Conservation (phyloP, 805 yeast species). For the Teunomyces pallodes region DNA sequence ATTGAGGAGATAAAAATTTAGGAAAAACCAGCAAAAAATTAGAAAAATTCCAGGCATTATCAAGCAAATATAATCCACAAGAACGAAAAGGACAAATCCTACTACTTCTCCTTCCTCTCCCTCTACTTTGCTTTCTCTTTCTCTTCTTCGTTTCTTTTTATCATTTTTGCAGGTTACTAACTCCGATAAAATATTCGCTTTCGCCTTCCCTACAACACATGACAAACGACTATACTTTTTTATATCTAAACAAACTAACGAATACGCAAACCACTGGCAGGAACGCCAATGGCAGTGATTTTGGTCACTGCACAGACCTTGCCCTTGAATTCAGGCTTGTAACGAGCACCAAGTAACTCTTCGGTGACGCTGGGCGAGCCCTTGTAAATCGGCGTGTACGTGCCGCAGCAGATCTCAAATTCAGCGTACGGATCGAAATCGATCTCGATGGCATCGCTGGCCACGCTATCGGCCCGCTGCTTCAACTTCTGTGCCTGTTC, state of each 20-base stretch:
- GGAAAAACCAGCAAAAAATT: not conserved
- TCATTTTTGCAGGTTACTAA: too few species aligned
- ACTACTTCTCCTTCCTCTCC: too few species aligned
- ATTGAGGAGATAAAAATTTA: too few species aligned
- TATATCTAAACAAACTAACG: conserved; percentile 15
- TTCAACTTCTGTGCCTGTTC: conserved; percentile 86
- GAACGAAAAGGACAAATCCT: too few species aligned
- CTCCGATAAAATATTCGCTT: too few species aligned
- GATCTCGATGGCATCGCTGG: conserved; percentile 83
- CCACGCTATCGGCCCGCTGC: conserved; percentile 72
- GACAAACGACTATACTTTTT: too few species aligned
- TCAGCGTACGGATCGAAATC: conserved; percentile 92
- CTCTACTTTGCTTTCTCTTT: too few species aligned
- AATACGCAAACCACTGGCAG: conserved; percentile 84
- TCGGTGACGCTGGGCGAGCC: conserved; percentile 70
- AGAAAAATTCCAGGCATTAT: too few species aligned
- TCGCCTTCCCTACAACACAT: too few species aligned
- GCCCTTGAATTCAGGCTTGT: conserved; percentile 76
- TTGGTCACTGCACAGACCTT: conserved; percentile 71
- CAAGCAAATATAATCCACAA: too few species aligned
- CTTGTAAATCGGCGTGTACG: conserved; percentile 84
- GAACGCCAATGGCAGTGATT: conserved; percentile 81
- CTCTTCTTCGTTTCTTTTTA: too few species aligned
- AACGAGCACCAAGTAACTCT: conserved; percentile 87
- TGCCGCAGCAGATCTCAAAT: conserved; percentile 84